Conservation (phyloP, 257 asterid species). For the Petrea volubilis region DNA sequence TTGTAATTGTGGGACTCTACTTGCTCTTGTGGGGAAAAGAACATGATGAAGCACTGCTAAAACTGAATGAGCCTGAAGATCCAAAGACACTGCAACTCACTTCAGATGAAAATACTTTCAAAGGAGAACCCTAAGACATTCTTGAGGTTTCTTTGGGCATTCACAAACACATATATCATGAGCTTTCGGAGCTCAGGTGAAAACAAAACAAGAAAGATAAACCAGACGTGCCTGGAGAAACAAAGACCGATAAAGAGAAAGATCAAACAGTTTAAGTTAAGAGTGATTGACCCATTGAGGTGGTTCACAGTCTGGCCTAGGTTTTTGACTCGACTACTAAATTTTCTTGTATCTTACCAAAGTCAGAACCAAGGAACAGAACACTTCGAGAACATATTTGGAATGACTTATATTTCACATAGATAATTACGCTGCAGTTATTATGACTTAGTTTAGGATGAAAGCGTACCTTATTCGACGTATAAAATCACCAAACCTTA, state of each 20-base stretch:
- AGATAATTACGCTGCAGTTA: background rate
- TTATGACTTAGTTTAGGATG: background rate
- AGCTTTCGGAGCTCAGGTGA: background rate
- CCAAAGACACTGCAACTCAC: conserved; percentile 22
- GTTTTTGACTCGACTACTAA: background rate
- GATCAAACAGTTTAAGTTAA: background rate
- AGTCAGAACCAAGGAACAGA: background rate
- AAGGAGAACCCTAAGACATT: conserved; percentile 32
- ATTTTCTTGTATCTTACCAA: background rate
- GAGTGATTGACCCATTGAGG: background rate
- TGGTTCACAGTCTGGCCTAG: background rate
- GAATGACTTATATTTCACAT: background rate
- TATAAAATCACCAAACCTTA: background rate
- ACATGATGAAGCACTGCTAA: conserved; percentile 38
- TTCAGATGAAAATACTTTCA: conserved; percentile 26
- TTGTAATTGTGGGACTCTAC: conserved; percentile 62
- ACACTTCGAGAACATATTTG: background rate
- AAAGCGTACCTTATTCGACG: background rate
- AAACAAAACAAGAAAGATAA: background rate
- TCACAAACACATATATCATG: background rate
- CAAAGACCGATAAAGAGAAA: too few species aligned
- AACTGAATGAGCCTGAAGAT: conserved; percentile 36
- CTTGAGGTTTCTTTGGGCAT: background rate
- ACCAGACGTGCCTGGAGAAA: background rate
- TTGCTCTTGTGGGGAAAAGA: conserved; percentile 81